Conservation (phyloP, 495 filamentous ascomycete genomes). For the Penicillium flavigenum region DNA sequence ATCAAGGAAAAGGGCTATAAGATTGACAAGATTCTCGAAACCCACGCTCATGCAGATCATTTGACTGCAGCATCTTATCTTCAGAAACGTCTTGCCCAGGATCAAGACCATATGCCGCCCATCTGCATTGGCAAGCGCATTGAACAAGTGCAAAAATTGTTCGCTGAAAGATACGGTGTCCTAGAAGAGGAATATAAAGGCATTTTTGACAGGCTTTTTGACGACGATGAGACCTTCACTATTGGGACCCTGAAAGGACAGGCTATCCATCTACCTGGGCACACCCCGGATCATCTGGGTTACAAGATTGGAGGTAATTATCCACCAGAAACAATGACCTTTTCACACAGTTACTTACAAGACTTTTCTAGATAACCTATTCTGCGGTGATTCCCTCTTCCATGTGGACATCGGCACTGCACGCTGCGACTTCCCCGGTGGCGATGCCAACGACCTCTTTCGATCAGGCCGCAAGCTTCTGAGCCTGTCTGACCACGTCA, state of each 20-base stretch:
- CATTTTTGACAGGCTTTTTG: constrained; percentile 53
- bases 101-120: constrained; percentile 27
- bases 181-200: constrained; percentile 34
- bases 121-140: constrained; percentile 59
- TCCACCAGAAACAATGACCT: neutral
- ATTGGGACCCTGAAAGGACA: constrained; percentile 49
- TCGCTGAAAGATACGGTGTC: constrained; percentile 51
- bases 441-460: constrained; percentile 47
- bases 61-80: constrained; percentile 58
- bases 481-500: constrained; percentile 41
- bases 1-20: constrained; percentile 45
- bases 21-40: constrained; percentile 54
- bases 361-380: constrained; percentile 47
- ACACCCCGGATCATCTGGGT: constrained; percentile 62
- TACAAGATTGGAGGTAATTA: constrained; percentile 53
- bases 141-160: constrained; percentile 47
- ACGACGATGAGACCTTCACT: constrained; percentile 52
- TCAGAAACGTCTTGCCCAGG: constrained; percentile 39
- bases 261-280: constrained; percentile 57
- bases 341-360: constrained; percentile 2
- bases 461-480: constrained; percentile 48
- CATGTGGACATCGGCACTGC: constrained; percentile 58
- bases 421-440: constrained; percentile 60
- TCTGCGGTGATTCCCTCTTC: constrained; percentile 62
- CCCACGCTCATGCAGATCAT: constrained; percentile 63